phyloP scores from a whole-genome alignment of 83 land plant genomes.

The Larix sibirica region DNA sequence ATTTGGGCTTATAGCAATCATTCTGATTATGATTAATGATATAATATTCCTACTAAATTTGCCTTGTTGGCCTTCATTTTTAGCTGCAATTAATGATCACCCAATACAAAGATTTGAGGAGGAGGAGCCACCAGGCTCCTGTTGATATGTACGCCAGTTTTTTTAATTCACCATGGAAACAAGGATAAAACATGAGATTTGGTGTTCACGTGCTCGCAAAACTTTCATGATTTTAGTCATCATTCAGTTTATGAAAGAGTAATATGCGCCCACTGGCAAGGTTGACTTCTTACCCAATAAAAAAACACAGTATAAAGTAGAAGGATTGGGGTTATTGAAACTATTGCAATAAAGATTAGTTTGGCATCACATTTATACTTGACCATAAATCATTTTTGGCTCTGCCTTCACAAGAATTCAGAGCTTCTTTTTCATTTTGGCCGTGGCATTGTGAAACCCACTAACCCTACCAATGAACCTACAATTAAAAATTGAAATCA shows the following conservation, averaged over 20 bases:
- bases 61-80: background rate
- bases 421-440: conserved; percentile 3
- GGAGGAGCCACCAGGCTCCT: background rate
- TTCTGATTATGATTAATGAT: conserved; percentile 14
- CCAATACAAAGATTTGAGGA: background rate
- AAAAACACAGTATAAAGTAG: too few species aligned
- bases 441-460: background rate
- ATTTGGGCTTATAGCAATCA: conserved; percentile 4
- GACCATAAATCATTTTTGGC: background rate
- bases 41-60: conserved; percentile 1
- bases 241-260: conserved; percentile 12
- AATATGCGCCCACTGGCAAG: conserved; percentile 14
- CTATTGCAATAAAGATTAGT: too few species aligned
- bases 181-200: conserved; percentile 9
- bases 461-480: too few species aligned
- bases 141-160: background rate
- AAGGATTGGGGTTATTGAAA: too few species aligned
- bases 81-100: conserved; percentile 14
- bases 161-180: conserved; percentile 10
- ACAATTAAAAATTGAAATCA: too few species aligned
- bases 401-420: background rate
- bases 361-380: conserved; percentile 3
- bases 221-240: conserved; percentile 17
- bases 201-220: conserved; percentile 16
- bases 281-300: conserved; percentile 7